A percentile compares a stretch with the other conserved stretches of the same genome.
Conservation (phyloP, 345 rosid genomes). For the Eucalyptus cloeziana region DNA sequence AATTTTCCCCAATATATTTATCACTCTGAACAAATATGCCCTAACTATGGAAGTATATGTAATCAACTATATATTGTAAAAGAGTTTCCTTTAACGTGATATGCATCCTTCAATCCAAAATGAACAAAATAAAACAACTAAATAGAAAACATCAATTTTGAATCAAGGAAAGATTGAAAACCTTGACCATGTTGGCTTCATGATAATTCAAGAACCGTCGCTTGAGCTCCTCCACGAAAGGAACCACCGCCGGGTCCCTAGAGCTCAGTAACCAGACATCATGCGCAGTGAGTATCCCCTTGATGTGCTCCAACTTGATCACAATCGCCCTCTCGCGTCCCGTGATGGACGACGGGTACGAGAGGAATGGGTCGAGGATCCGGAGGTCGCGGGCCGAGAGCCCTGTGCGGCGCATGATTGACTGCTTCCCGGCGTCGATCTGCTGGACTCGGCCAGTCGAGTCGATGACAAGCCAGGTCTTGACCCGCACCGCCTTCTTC, state of each 20-base stretch:
- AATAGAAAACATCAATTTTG: neutral
- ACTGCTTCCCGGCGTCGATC: neutral
- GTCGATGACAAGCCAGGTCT: neutral
- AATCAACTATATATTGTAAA: neutral
- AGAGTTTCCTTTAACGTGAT: neutral
- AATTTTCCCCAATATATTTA: neutral
- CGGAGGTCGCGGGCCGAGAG: neutral
- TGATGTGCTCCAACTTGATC: neutral
- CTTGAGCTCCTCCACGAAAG: constrained; percentile 65
- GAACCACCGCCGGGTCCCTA: constrained; percentile 67
- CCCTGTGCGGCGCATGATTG: neutral
- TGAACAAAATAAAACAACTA: neutral
- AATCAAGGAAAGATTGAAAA: neutral
- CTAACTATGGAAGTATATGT: neutral
- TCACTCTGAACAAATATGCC: neutral
- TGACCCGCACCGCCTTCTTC: neutral
- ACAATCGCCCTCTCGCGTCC: neutral
- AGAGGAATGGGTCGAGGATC: neutral
- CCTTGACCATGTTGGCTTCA: constrained; percentile 50
- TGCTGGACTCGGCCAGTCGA: neutral
- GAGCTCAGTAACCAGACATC: constrained; percentile 48
- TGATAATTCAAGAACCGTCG: constrained; percentile 46
- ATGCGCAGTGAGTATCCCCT: neutral
- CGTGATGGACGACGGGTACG: neutral
- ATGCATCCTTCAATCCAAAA: neutral